These are phyloP conservation scores for Strobilomyces confusus DNA, from an alignment of 768 basidiomycete species.

Conservation along the genomic window DNA sequence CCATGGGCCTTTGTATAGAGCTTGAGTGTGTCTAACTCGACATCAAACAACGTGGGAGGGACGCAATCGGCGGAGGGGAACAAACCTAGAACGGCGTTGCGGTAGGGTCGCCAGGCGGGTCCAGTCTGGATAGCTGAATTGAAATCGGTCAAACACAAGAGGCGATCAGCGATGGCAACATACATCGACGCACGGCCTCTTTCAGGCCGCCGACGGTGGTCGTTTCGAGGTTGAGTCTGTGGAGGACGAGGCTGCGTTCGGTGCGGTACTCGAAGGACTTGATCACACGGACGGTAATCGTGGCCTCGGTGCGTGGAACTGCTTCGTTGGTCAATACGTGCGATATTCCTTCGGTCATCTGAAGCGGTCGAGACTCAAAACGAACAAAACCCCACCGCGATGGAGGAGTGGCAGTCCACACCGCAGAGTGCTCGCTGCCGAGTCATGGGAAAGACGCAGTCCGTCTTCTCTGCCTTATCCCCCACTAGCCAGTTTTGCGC, in stretches of 20 bases:
- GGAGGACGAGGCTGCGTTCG: constrained; percentile 81
- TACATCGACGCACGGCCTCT: constrained; percentile 65
- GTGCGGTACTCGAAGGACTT: constrained; percentile 95
- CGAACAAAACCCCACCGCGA: too few species aligned
- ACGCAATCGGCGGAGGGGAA: neutral
- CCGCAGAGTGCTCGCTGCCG: too few species aligned
- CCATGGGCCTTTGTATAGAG: constrained; percentile 94
- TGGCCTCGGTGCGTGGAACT: constrained; percentile 69
- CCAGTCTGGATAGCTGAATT: constrained; percentile 64
- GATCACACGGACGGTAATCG: constrained; percentile 87
- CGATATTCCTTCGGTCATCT: constrained; percentile 35
- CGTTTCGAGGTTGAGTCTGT: constrained; percentile 70
- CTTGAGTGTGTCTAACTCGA: constrained; percentile 78
- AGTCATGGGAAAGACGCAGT: too few species aligned
- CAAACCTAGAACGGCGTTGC: constrained; percentile 63
- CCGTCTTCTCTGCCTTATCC: too few species aligned
- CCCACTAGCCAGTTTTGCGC: too few species aligned
- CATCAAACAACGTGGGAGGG: neutral
- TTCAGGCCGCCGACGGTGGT: constrained; percentile 82
- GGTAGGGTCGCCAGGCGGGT: constrained; percentile 87
- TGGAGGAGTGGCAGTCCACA: too few species aligned
- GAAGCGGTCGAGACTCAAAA: too few species aligned
- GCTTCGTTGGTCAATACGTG: constrained; percentile 59
- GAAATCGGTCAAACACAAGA: constrained; percentile 2
- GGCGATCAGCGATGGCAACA: constrained; percentile 3